Evolutionary conservation across 495 filamentous ascomycete genomes (phyloP).

Genomic region (Xylaria bambusicola): DNA sequence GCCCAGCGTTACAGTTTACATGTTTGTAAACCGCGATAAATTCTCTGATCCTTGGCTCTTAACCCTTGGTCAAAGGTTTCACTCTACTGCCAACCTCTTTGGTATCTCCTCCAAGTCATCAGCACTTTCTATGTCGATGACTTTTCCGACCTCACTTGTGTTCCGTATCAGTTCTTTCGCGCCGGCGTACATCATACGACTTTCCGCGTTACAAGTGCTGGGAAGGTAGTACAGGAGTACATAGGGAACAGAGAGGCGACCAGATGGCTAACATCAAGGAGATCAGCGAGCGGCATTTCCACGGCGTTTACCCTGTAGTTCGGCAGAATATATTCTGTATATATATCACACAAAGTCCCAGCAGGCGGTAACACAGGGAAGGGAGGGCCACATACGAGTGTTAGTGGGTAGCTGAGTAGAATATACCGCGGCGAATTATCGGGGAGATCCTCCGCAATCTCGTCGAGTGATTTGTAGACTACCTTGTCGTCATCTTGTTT

Average conservation of each 20-base stretch:
- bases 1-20: not conserved
- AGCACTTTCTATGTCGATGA: constrained; percentile 74
- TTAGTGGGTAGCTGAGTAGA: constrained; percentile 85
- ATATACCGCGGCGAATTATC: constrained; percentile 88
- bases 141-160: constrained; percentile 77
- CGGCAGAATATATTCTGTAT: not conserved
- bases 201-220: constrained; percentile 77
- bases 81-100: constrained; percentile 59
- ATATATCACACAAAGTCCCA: not conserved
- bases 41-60: not conserved
- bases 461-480: constrained; percentile 76
- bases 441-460: constrained; percentile 86
- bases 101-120: constrained; percentile 79
- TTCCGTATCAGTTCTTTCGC: constrained; percentile 94
- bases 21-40: not conserved
- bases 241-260: constrained; percentile 65
- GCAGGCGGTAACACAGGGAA: not conserved
- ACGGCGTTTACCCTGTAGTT: not conserved
- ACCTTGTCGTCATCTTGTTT: constrained; percentile 68
- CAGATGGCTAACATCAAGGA: constrained; percentile 40
- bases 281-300: not conserved
- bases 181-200: constrained; percentile 91
- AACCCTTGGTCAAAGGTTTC: not conserved
- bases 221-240: constrained; percentile 93
- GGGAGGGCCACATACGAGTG: constrained; percentile 58